Percentiles rank a stretch among this genome's conserved stretches.
phyloP scores from a whole-genome alignment of 371 early-diverging fungal genomes.

The Mortierella sp. region DNA sequence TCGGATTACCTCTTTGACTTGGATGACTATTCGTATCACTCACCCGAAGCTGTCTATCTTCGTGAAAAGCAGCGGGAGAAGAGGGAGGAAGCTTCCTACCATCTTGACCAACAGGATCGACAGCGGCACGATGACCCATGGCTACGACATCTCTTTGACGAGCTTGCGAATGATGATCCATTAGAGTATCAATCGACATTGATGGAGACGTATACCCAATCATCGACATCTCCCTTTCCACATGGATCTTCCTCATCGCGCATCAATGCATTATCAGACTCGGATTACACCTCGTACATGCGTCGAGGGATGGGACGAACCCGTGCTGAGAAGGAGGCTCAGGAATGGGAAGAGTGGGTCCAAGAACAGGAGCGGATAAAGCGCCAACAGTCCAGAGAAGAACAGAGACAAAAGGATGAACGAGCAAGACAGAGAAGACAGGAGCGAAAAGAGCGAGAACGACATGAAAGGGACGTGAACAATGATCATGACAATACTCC shows the following conservation, averaged over 20 bases:
- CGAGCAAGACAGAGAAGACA: constrained; percentile 10
- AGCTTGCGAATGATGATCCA: constrained; percentile 24
- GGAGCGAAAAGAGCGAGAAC: constrained; percentile 17
- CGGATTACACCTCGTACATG: constrained; percentile 34
- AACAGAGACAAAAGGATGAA: constrained; percentile 24
- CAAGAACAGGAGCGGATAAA: constrained; percentile 1
- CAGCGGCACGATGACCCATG: constrained; percentile 14
- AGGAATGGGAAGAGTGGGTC: constrained; percentile 63
- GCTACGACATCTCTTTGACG: constrained; percentile 30
- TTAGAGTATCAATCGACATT: constrained; percentile 19
- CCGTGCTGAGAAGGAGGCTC: constrained; percentile 83
- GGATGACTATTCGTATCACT: constrained; percentile 1
- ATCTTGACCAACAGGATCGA: not conserved
- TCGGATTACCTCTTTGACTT: not conserved
- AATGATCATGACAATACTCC: constrained; percentile 4
- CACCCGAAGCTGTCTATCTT: constrained; percentile 5
- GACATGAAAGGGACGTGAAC: not conserved
- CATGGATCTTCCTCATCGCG: not conserved
- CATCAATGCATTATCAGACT: constrained; percentile 19
- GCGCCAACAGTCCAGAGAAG: constrained; percentile 7
- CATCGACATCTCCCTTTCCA: not conserved
- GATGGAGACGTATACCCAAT: not conserved
- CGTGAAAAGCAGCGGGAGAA: constrained; percentile 1
- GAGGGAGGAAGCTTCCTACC: too few species aligned
- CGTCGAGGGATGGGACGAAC: constrained; percentile 51